Base-by-base conservation (phyloP, 306 rosid genomes). In the Malus asiatica region DNA sequence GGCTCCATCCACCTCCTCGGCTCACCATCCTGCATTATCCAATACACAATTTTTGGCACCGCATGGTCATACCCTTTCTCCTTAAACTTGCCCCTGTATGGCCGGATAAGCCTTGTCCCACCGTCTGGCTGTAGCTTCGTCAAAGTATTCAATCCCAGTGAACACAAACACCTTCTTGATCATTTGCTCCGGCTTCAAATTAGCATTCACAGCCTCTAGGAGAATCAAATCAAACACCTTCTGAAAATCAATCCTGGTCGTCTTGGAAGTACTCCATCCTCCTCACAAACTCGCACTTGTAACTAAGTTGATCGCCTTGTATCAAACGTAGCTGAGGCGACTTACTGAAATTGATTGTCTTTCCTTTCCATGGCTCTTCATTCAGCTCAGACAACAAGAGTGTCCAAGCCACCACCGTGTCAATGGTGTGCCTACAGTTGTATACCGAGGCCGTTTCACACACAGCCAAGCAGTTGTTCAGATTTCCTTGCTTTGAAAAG, bases 311-410 rank as follows among this genome's bases (percentile, higher is more conserved):
- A 18, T 81, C 40, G 25, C 92, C 92, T 76, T 78, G 1, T 29
- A 90, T 75, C 67, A 85, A 38, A 71, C 87, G 88, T 45, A 88
- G 46, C 62, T 67, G 1, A 35, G 93, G 96, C 0, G 65, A 6
- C 25, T 1, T 2, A 46, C 86, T 85, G 79, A 87, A 88, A 3
- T 86, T 77, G n/a, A 90, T 64, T 8, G 84, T 75, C 84, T 85
- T 87, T 40, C 90, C 93, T 46, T 83, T 85, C 91, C 91, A 88
- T 16, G 93, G 91, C 1, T 85, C 90, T 25, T 78, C 82, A 58
- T 22, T 58, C 30, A 58, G 63, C 23, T 22, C 63, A 22, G 63
- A 58, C 63, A 58, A 10, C 63, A 88, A 78, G 29, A 90, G 6
- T 9, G 93, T 90, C 70, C 85, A 62, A 53, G 89, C 89, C 66